phyloP scores from a whole-genome alignment of 768 basidiomycete genomes.

The Mycena rebaudengoi region DNA sequence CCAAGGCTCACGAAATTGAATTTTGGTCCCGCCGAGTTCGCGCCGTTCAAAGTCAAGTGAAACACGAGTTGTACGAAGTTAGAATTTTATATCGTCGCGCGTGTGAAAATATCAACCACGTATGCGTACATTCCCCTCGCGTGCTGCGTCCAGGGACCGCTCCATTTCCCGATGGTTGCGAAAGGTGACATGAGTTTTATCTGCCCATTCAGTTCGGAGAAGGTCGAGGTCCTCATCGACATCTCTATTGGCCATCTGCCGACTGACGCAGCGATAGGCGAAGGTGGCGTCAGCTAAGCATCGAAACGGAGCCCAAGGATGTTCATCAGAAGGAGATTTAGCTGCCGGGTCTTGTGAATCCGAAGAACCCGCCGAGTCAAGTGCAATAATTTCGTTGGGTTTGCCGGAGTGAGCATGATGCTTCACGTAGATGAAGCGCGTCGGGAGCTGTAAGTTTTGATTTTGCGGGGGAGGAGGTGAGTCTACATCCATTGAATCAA shows the following conservation, averaged over 20 bases:
- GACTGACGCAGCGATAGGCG: constrained; percentile 6
- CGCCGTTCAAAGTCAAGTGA: constrained; percentile 1
- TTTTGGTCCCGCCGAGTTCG: neutral
- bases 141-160: neutral
- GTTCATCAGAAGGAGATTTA: too few species aligned
- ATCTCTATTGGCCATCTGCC: neutral
- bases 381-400: neutral
- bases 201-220: neutral
- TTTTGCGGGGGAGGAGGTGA: neutral
- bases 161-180: neutral
- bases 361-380: neutral
- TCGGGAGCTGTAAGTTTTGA: neutral
- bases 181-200: neutral
- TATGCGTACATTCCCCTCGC: constrained; percentile 8
- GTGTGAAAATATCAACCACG: neutral
- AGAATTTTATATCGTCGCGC: neutral
- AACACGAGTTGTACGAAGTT: neutral
- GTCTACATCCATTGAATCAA: neutral
- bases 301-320: too few species aligned
- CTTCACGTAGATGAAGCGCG: constrained; percentile 9
- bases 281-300: constrained; percentile 20
- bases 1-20: constrained; percentile 25
- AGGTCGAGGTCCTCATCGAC: constrained; percentile 5
- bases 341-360: too few species aligned
- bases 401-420: neutral